These are phyloP conservation scores for Lachnellula hyalina DNA, from an alignment of 2,329 filamentous ascomycete genomes.

Conservation along the genomic window DNA sequence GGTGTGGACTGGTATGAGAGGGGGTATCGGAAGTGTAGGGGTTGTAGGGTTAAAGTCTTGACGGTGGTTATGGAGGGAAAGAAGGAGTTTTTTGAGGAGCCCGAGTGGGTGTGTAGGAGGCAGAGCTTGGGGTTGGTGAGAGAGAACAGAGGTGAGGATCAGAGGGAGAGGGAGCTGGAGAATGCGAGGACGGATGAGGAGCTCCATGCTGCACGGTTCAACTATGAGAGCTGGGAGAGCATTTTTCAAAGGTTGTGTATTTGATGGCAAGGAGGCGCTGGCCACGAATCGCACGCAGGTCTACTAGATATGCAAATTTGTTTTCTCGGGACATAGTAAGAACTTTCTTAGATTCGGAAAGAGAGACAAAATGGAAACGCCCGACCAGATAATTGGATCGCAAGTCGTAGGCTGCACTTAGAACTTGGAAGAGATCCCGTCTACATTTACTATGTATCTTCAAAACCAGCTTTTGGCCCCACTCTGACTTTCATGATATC, in stretches of 20 bases:
- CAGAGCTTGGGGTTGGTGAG: slow-evolving; percentile 1
- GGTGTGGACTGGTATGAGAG: neutral
- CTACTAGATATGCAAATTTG: too few relatives aligned
- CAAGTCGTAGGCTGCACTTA: too few relatives aligned
- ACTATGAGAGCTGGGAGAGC: slow-evolving; percentile 6
- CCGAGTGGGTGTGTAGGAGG: neutral
- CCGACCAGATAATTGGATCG: too few relatives aligned
- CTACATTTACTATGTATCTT: too few relatives aligned
- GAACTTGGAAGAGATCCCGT: too few relatives aligned
- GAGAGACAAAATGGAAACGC: too few relatives aligned
- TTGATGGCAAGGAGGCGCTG: neutral
- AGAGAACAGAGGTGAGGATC: neutral
- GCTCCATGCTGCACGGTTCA: neutral
- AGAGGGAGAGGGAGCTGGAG: neutral
- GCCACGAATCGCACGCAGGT: neutral
- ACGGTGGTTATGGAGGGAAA: neutral
- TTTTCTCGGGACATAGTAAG: neutral
- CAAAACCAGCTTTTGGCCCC: too few relatives aligned
- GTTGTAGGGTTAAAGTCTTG: slow-evolving; percentile 4
- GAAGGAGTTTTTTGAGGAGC: slow-evolving; percentile 1
- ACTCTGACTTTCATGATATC: too few relatives aligned
- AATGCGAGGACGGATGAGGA: neutral
- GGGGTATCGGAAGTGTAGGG: neutral
- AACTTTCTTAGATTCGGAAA: neutral
- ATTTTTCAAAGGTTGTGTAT: slow-evolving; percentile 2